Evolutionary conservation across 2,329 filamentous ascomycete genomes (phyloP).

Genomic region (Arthrobotrys sinensis): DNA sequence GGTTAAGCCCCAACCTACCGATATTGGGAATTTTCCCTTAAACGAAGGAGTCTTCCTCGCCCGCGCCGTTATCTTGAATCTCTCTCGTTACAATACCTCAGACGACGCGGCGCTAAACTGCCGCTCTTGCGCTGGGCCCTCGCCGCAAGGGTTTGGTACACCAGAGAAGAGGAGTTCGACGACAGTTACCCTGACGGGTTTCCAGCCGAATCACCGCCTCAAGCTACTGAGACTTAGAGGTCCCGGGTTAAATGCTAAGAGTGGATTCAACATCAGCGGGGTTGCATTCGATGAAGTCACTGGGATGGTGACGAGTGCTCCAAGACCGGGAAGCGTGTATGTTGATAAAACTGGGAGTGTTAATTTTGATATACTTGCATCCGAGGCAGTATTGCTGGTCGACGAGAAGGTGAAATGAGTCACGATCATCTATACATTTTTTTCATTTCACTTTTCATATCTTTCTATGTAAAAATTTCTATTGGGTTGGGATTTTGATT

Average conservation of each 20-base stretch:
- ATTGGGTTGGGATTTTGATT: background rate
- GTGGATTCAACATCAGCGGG: slow-evolving; percentile 41
- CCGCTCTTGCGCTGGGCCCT: slow-evolving; percentile 34
- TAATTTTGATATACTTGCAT: slow-evolving; percentile 28
- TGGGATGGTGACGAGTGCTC: slow-evolving; percentile 10
- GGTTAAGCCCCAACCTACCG: background rate
- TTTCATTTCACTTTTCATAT: slow-evolving; percentile 3
- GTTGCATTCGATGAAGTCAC: slow-evolving; percentile 40
- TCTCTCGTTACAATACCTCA: slow-evolving; percentile 50
- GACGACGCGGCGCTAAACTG: slow-evolving; percentile 26
- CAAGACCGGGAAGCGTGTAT: slow-evolving; percentile 4
- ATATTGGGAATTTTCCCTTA: slow-evolving; percentile 6
- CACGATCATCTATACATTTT: background rate
- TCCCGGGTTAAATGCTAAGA: slow-evolving; percentile 53
- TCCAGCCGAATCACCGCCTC: slow-evolving; percentile 45
- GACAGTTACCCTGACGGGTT: slow-evolving; percentile 30
- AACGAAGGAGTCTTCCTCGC: slow-evolving; percentile 39
- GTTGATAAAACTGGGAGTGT: slow-evolving; percentile 36
- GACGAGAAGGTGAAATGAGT: slow-evolving; percentile 40
- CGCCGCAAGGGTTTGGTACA: slow-evolving; percentile 22
- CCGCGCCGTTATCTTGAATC: slow-evolving; percentile 51
- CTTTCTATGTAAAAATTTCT: slow-evolving; percentile 45
- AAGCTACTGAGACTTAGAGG: slow-evolving; percentile 41
- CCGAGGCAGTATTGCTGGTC: slow-evolving; percentile 49
- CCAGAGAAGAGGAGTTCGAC: slow-evolving; percentile 8